These are phyloP conservation scores for Erodium trifolium DNA, from an alignment of 441 rosid species.

Conservation along the genomic window DNA sequence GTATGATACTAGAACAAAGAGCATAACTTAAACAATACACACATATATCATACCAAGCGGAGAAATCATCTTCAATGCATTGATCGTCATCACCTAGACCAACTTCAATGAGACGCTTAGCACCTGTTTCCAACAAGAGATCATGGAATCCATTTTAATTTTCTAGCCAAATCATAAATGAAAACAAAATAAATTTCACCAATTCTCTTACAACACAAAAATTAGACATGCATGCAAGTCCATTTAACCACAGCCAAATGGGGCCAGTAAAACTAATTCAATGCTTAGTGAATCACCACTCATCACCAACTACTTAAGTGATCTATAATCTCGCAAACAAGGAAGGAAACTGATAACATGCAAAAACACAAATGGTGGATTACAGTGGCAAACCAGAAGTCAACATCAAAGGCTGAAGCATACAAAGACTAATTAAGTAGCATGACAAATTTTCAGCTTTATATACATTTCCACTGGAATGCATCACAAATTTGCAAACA, in stretches of 20 bases:
- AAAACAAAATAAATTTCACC: not conserved
- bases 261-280: not conserved
- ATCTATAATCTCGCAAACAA: not conserved
- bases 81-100: constrained; percentile 98
- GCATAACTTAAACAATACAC: no score
- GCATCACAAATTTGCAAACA: not conserved
- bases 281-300: no score
- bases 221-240: not conserved
- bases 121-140: constrained; percentile 38
- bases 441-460: not conserved
- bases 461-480: not conserved
- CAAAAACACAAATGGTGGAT: not conserved
- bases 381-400: not conserved
- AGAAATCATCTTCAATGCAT: constrained; percentile 92
- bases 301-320: no score
- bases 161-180: not conserved
- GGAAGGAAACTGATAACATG: not conserved
- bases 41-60: constrained; percentile 52
- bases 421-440: not conserved
- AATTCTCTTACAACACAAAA: not conserved
- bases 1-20: not conserved
- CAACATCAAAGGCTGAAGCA: not conserved
- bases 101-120: constrained; percentile 53
- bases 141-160: not conserved
- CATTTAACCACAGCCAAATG: not conserved